phyloP scores from a whole-genome alignment of 75 land plant species.

The Picea sitchensis region DNA sequence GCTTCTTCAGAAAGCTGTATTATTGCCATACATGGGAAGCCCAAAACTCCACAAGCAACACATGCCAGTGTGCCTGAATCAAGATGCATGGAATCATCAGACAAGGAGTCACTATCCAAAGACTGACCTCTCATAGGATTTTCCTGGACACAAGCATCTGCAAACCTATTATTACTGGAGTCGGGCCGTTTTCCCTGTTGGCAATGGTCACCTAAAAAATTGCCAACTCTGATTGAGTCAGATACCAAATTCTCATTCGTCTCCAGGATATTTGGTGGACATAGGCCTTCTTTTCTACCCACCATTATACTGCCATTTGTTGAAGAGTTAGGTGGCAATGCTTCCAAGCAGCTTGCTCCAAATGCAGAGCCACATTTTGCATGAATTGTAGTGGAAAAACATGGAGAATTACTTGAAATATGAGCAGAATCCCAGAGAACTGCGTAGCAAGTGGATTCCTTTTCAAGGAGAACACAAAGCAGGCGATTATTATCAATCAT shows the following conservation, averaged over 20 bases:
- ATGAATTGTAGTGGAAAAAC: not conserved
- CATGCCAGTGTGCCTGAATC: conserved; percentile 78
- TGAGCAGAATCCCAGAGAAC: conserved; percentile 45
- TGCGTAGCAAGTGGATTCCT: conserved; percentile 52
- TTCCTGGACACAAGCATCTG: not conserved
- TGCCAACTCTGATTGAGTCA: not conserved
- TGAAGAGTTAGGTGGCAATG: not conserved
- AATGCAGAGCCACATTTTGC: not conserved
- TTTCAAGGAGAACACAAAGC: conserved; percentile 48
- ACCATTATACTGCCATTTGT: not conserved
- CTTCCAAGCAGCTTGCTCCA: not conserved
- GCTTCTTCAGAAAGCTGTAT: conserved; percentile 69
- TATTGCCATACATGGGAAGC: conserved; percentile 80
- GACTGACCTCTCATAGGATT: not conserved
- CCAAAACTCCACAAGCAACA: conserved; percentile 84
- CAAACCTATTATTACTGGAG: not conserved
- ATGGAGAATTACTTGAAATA: conserved; percentile 1
- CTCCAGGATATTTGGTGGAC: conserved; percentile 1
- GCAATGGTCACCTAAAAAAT: not conserved
- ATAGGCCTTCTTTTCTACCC: not conserved
- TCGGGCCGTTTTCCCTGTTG: not conserved
- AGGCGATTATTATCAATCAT: conserved; percentile 59
- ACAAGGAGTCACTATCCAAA: conserved; percentile 12
- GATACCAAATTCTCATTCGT: not conserved
- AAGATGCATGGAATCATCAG: conserved; percentile 42